phyloP scores from a whole-genome alignment of 768 basidiomycete genomes.

The Termitomyces sp. region DNA sequence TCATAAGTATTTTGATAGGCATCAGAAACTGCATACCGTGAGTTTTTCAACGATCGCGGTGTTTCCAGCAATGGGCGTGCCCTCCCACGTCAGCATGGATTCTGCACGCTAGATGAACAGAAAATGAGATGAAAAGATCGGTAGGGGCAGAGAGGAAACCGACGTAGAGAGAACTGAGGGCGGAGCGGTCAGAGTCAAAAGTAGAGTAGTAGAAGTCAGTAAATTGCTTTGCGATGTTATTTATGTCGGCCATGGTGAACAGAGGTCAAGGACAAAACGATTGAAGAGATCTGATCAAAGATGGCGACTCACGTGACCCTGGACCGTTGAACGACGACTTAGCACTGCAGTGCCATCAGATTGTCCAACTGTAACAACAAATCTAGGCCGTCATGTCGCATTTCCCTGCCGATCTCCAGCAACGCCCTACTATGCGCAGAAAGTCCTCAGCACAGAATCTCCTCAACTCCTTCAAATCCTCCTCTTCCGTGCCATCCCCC shows the following conservation, averaged over 20 bases:
- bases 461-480: slow-evolving; percentile 67
- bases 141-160: slow-evolving; percentile 27
- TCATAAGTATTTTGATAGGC: neutral
- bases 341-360: slow-evolving; percentile 2
- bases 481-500: slow-evolving; percentile 28
- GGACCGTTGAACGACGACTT: neutral
- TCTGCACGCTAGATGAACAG: slow-evolving; percentile 49
- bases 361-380: slow-evolving; percentile 2
- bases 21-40: slow-evolving; percentile 36
- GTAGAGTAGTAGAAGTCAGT: slow-evolving; percentile 78
- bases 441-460: slow-evolving; percentile 87
- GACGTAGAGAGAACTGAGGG: slow-evolving; percentile 74
- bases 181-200: slow-evolving; percentile 63
- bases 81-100: slow-evolving; percentile 90
- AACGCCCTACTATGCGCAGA: slow-evolving; percentile 69
- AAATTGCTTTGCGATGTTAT: slow-evolving; percentile 74
- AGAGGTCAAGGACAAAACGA: slow-evolving; percentile 7
- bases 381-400: slow-evolving; percentile 30
- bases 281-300: slow-evolving; percentile 7
- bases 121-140: slow-evolving; percentile 21
- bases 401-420: slow-evolving; percentile 27
- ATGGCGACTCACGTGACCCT: slow-evolving; percentile 17
- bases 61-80: slow-evolving; percentile 50
- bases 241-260: slow-evolving; percentile 66
- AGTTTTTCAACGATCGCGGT: slow-evolving; percentile 68